A percentile compares a stretch with the other conserved stretches of the same genome.
These are phyloP conservation scores for Pythium brachiatum DNA, from an alignment of 352 stramenopile species.

Conservation along the genomic window DNA sequence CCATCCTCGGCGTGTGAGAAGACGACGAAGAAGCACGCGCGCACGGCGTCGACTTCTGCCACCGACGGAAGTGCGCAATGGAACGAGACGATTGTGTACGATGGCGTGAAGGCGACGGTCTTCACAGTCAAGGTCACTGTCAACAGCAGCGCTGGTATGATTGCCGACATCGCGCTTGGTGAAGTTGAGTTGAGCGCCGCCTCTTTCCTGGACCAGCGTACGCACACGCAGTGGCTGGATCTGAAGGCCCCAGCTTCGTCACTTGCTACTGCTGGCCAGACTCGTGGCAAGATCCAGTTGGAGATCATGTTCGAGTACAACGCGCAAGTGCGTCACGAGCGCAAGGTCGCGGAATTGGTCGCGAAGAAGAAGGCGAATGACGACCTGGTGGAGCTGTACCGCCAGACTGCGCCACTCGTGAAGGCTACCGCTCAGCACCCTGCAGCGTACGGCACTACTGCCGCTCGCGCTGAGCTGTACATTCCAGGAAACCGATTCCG, in stretches of 20 bases:
- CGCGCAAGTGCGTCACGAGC: slow-evolving; percentile 37
- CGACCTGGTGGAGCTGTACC: slow-evolving; percentile 57
- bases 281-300: slow-evolving; percentile 48
- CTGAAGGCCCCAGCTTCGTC: slow-evolving; percentile 41
- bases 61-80: slow-evolving; percentile 35
- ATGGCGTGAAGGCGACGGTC: slow-evolving; percentile 62
- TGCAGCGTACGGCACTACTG: slow-evolving; percentile 58
- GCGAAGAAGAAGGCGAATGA: slow-evolving; percentile 68
- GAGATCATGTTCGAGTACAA: slow-evolving; percentile 65
- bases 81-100: slow-evolving; percentile 53
- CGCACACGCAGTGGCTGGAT: slow-evolving; percentile 53
- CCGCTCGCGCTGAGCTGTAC: slow-evolving; percentile 58
- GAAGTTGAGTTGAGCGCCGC: slow-evolving; percentile 55
- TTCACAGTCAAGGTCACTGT: slow-evolving; percentile 69
- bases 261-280: slow-evolving; percentile 10
- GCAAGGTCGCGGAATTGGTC: slow-evolving; percentile 34
- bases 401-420: slow-evolving; percentile 51
- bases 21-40: slow-evolving; percentile 64
- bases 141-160: slow-evolving; percentile 48
- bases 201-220: slow-evolving; percentile 55
- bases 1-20: slow-evolving; percentile 66
- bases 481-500: slow-evolving; percentile 73
- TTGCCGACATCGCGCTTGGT: slow-evolving; percentile 69
- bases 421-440: slow-evolving; percentile 52
- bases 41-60: slow-evolving; percentile 29